Evolutionary conservation across 805 yeast genomes (phyloP).

Genomic region (Sugiyamaella qingdaonensis): DNA sequence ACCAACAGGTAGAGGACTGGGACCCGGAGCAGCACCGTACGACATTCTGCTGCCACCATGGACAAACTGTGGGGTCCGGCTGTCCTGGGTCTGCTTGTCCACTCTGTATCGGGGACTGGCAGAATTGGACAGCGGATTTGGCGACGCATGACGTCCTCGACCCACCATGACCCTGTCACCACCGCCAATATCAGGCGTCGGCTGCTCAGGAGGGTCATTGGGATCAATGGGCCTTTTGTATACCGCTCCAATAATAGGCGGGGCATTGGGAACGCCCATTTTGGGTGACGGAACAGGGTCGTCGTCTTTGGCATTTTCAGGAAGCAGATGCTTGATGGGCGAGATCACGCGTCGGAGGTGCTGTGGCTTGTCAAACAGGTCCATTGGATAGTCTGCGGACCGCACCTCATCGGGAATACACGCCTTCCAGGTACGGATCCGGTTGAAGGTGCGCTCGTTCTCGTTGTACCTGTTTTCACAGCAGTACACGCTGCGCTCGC

Average conservation of each 20-base stretch:
- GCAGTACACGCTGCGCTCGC: slow-evolving; percentile 68
- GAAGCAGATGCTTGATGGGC: slow-evolving; percentile 74
- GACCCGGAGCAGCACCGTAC: not conserved
- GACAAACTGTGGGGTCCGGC: not conserved
- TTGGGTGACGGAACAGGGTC: slow-evolving; percentile 82
- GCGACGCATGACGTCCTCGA: not conserved
- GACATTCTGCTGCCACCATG: slow-evolving; percentile 1
- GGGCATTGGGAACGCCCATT: slow-evolving; percentile 78
- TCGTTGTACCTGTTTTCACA: slow-evolving; percentile 96
- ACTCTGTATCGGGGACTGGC: not conserved
- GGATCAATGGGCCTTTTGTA: slow-evolving; percentile 70
- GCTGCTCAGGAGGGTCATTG: slow-evolving; percentile 55
- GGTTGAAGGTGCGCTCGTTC: slow-evolving; percentile 81
- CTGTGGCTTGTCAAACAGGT: slow-evolving; percentile 66
- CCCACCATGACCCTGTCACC: not conserved
- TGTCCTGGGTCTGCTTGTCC: not conserved
- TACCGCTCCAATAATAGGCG: slow-evolving; percentile 92
- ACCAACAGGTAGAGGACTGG: not conserved
- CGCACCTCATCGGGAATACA: slow-evolving; percentile 96
- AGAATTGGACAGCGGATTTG: not conserved
- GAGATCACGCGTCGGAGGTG: slow-evolving; percentile 75
- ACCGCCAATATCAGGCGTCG: slow-evolving; percentile 18
- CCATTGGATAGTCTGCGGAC: slow-evolving; percentile 47
- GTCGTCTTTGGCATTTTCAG: slow-evolving; percentile 63
- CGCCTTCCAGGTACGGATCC: slow-evolving; percentile 97